Conservation (phyloP, 805 yeast genomes). For the Candida boleticola region DNA sequence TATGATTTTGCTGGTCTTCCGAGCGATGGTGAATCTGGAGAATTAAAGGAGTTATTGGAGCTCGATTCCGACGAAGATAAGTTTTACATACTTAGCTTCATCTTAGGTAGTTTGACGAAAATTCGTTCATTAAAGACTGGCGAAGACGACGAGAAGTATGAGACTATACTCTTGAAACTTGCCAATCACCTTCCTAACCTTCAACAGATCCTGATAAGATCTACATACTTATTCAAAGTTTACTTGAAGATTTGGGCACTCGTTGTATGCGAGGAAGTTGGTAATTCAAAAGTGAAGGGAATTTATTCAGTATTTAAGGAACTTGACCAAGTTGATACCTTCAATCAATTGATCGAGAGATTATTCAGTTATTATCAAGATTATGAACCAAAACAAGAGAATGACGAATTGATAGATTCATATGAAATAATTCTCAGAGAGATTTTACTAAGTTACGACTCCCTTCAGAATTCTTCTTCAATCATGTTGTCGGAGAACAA, state of each 20-base stretch:
- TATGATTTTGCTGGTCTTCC: slow-evolving; percentile 42
- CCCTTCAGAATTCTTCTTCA: neutral
- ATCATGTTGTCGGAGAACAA: neutral
- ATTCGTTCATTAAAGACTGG: slow-evolving; percentile 18
- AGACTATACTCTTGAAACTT: slow-evolving; percentile 19
- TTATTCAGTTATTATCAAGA: slow-evolving; percentile 22
- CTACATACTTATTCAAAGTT: slow-evolving; percentile 12
- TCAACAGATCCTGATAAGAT: slow-evolving; percentile 20
- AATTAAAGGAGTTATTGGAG: slow-evolving; percentile 28
- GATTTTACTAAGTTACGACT: slow-evolving; percentile 11
- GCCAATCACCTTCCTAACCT: slow-evolving; percentile 22
- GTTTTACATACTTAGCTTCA: slow-evolving; percentile 30
- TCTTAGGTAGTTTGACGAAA: slow-evolving; percentile 33
- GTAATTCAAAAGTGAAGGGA: slow-evolving; percentile 10
- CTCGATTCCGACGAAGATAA: slow-evolving; percentile 21
- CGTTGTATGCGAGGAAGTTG: slow-evolving; percentile 1
- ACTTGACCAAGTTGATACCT: slow-evolving; percentile 22
- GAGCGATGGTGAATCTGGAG: slow-evolving; percentile 18
- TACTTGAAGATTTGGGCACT: slow-evolving; percentile 2
- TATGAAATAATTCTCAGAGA: slow-evolving; percentile 14
- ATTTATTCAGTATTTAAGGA: slow-evolving; percentile 23
- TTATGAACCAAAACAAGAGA: slow-evolving; percentile 6
- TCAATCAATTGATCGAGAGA: slow-evolving; percentile 23
- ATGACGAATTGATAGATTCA: slow-evolving; percentile 7
- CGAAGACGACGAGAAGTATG: slow-evolving; percentile 11